phyloP scores from a whole-genome alignment of 768 basidiomycete species.

The Russula ochroleuca region DNA sequence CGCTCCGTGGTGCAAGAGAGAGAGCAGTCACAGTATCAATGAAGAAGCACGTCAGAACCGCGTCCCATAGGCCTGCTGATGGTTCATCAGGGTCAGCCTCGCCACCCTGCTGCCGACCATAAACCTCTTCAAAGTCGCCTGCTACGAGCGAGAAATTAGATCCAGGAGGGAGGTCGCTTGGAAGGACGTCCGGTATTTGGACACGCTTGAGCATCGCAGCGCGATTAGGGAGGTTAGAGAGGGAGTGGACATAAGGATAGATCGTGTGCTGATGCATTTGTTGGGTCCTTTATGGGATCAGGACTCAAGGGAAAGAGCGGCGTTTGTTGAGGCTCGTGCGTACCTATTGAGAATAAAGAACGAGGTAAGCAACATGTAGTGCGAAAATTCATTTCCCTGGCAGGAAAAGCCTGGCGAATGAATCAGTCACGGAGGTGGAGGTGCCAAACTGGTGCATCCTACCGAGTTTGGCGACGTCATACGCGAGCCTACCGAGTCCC shows the following conservation, averaged over 20 bases:
- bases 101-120: conserved; percentile 50
- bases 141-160: conserved; percentile 83
- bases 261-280: conserved; percentile 65
- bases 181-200: conserved; percentile 78
- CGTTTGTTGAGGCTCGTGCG: conserved; percentile 21
- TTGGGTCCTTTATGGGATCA: conserved; percentile 47
- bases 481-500: conserved; percentile 83
- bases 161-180: conserved; percentile 59
- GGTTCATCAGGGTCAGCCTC: conserved; percentile 50
- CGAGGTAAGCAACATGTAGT: conserved; percentile 90
- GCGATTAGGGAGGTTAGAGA: conserved; percentile 70
- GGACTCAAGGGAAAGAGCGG: background rate
- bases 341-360: conserved; percentile 85
- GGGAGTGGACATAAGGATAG: conserved; percentile 88
- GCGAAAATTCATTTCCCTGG: conserved; percentile 94
- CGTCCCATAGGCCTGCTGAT: conserved; percentile 80
- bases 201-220: conserved; percentile 62
- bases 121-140: conserved; percentile 93
- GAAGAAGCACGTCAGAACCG: conserved; percentile 93
- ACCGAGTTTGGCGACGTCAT: conserved; percentile 83
- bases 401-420: conserved; percentile 67
- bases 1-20: background rate
- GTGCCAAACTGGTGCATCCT: conserved; percentile 16
- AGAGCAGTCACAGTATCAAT: conserved; percentile 73
- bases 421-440: background rate